Base-by-base conservation (phyloP, 148 eudicot species). In the Amaranthus cruentus region DNA sequence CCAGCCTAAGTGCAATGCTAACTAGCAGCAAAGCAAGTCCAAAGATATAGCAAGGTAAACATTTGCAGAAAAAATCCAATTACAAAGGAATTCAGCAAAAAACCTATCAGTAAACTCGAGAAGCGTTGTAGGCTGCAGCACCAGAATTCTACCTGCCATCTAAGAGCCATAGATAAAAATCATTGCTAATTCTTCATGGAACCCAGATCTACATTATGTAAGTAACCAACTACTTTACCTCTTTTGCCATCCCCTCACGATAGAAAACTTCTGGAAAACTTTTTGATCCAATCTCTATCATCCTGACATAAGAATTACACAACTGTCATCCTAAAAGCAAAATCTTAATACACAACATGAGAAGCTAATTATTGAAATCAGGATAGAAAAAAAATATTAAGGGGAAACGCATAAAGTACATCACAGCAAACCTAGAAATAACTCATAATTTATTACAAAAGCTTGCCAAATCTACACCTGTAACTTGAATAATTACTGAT, bases 61-160 rank as follows among this genome's bases (percentile, higher is more conserved):
- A 28, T 28, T 28, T 28, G 38, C 38, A 28, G 38, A 28, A 28
- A 28, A 28, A 1, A 0, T 28, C 38, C 38, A 28, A 28, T 62
- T 62, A 6, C 28, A 54, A 28, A 79, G 18, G 47, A 74, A n/a
- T 51, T 52, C 47, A 21, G 44, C 49, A 55, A 8, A 43, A 7
- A 67, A 91, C 97, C 95, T 89, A 73, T 92, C 87, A 57, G 91
- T 82, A 66, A 92, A 92, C 73, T 90, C 98, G 69, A 85, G 74
- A 62, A 90, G 72, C 74, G 98, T 84, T 73, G 82, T 73, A 52
- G 98, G 98, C 82, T 82, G 88, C 88, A 90, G 63, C 76, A 92
- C 96, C 69, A 88, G 70, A 75, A 92, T 87, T 80, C 96, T 88
- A 75, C 96, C 98, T 66, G 96, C 91, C 93, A 92, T 87, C 96